Evolutionary conservation across 2,329 filamentous ascomycete species (phyloP).

Genomic region (Alternaria conjuncta): DNA sequence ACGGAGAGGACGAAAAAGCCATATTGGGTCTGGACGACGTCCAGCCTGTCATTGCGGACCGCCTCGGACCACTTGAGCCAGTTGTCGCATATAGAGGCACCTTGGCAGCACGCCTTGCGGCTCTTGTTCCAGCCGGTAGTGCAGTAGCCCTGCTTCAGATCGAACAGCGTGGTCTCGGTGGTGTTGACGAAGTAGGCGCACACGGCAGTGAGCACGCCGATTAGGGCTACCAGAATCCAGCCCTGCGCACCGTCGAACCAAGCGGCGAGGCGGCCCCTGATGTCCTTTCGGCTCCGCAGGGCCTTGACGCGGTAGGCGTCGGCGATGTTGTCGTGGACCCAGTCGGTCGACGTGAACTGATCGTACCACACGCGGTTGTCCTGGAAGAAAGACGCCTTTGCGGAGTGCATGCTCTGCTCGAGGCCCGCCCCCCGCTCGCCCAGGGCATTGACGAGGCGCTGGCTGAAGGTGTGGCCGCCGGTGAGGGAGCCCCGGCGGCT

Average conservation of each 20-base stretch:
- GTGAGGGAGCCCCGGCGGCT: conserved; percentile 45
- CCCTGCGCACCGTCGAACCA: conserved; percentile 88
- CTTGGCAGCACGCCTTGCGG: conserved; percentile 70
- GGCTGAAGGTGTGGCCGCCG: conserved; percentile 40
- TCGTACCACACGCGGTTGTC: conserved; percentile 98
- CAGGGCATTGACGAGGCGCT: conserved; percentile 66
- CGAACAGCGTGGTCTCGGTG: conserved; percentile 83
- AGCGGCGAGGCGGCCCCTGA: conserved; percentile 77
- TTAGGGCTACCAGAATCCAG: conserved; percentile 91
- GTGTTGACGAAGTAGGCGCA: conserved; percentile 91
- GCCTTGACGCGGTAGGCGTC: conserved; percentile 89
- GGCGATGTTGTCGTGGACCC: conserved; percentile 96
- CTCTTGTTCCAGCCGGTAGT: conserved; percentile 71
- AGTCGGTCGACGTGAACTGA: conserved; percentile 96
- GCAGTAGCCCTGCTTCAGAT: conserved; percentile 92
- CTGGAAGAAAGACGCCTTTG: conserved; percentile 69
- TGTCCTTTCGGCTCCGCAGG: conserved; percentile 79
- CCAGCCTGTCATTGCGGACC: conserved; percentile 57
- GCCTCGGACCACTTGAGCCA: conserved; percentile 70
- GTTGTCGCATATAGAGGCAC: conserved; percentile 61
- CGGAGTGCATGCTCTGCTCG: conserved; percentile 64
- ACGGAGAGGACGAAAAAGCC: conserved; percentile 75
- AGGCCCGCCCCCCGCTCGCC: conserved; percentile 56
- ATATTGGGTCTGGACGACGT: conserved; percentile 74
- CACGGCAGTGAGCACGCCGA: conserved; percentile 82